Conservation (phyloP, 371 early-diverging fungal species). For the Dinochytrium kinnereticum region DNA sequence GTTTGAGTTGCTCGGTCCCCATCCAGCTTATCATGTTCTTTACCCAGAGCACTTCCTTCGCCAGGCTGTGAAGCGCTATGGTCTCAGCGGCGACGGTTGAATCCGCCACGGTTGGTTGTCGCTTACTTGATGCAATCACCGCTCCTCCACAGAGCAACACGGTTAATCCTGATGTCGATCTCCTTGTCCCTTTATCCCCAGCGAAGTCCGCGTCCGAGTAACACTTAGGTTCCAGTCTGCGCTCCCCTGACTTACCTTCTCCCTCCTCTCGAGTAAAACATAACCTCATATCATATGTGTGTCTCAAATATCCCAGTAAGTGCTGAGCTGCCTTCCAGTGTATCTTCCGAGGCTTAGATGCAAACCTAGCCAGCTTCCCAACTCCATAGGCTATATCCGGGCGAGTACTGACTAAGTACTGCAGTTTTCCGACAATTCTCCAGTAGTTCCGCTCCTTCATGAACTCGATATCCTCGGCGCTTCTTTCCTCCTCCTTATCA, state of each 20-base stretch:
- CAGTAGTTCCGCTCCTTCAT: conserved; percentile 12
- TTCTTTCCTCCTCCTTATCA: background rate
- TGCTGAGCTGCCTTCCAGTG: conserved; percentile 22
- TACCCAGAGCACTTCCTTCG: background rate
- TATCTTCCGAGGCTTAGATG: background rate
- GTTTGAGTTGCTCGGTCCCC: background rate
- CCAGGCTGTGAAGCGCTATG: background rate
- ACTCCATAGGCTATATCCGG: conserved; percentile 24
- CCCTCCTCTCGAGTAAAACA: background rate
- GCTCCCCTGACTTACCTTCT: background rate
- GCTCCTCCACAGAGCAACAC: conserved; percentile 4
- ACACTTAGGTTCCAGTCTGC: background rate
- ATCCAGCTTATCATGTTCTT: conserved; percentile 10
- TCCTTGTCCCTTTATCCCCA: conserved; percentile 2
- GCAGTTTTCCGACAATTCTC: conserved; percentile 18
- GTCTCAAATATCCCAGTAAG: conserved; percentile 17
- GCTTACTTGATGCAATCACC: conserved; percentile 1
- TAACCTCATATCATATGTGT: conserved; percentile 2
- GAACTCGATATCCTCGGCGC: conserved; percentile 5
- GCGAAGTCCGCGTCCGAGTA: background rate
- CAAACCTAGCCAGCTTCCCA: conserved; percentile 21
- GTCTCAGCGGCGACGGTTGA: conserved; percentile 21
- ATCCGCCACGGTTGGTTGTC: conserved; percentile 16
- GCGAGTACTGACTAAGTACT: conserved; percentile 19
- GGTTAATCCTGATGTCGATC: conserved; percentile 19